A percentile compares a stretch with the other conserved stretches of the same genome.
phyloP scores from a whole-genome alignment of 2,329 filamentous ascomycete genomes.

The Sporothrix brasiliensis region DNA sequence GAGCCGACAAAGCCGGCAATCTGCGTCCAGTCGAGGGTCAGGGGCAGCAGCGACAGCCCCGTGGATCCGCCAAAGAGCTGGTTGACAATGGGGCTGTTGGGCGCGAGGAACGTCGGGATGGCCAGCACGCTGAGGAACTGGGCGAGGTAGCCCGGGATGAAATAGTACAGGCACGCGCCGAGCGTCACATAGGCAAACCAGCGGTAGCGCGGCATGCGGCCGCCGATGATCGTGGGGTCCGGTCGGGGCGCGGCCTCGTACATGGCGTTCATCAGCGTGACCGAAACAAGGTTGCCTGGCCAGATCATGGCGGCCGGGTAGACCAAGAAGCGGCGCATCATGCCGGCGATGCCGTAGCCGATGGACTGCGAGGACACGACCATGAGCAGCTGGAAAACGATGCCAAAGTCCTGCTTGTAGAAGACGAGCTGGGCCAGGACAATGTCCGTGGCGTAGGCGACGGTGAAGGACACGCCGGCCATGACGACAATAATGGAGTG shows the following conservation, averaged over 20 bases:
- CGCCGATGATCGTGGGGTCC: conserved; percentile 61
- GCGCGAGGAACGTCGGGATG: conserved; percentile 53
- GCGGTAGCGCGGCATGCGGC: conserved; percentile 62
- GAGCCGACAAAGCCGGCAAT: conserved; percentile 69
- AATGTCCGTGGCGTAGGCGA: conserved; percentile 73
- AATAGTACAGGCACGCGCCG: conserved; percentile 56
- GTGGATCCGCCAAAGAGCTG: conserved; percentile 55
- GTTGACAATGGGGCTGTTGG: conserved; percentile 52
- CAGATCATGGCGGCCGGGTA: conserved; percentile 74
- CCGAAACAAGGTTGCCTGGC: conserved; percentile 67
- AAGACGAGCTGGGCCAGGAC: conserved; percentile 71
- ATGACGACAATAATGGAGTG: conserved; percentile 70
- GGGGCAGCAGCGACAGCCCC: conserved; percentile 48
- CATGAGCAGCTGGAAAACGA: conserved; percentile 67
- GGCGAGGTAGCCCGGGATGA: conserved; percentile 55
- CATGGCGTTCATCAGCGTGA: conserved; percentile 71
- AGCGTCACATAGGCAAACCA: conserved; percentile 50
- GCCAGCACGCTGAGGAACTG: conserved; percentile 54
- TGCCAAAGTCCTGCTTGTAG: conserved; percentile 70
- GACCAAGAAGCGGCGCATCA: conserved; percentile 66
- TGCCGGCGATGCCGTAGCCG: conserved; percentile 69
- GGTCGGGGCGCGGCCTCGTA: conserved; percentile 61
- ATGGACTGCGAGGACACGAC: conserved; percentile 70
- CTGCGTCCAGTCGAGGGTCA: conserved; percentile 60
- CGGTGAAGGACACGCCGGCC: conserved; percentile 71